These are phyloP conservation scores for Saksenaea vasiformis DNA, from an alignment of 371 early-diverging fungal species.

Conservation along the genomic window DNA sequence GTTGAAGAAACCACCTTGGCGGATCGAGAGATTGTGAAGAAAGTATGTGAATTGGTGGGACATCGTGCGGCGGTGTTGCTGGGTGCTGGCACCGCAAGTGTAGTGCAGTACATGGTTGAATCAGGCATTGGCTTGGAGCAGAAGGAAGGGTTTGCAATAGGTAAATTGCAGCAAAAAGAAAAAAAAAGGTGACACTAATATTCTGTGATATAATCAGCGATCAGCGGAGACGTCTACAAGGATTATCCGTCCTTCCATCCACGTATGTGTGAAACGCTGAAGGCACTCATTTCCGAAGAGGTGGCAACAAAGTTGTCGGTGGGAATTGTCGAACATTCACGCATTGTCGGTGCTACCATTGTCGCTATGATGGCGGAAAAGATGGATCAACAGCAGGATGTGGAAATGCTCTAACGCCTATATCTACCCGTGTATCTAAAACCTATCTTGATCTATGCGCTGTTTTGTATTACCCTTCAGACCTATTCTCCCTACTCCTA, in stretches of 20 bases:
- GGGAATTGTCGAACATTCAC: constrained; percentile 72
- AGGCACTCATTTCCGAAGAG: constrained; percentile 75
- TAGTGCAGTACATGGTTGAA: constrained; percentile 56
- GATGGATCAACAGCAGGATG: constrained; percentile 23
- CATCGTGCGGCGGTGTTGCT: constrained; percentile 68
- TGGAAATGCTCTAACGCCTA: constrained; percentile 17
- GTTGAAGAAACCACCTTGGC: constrained; percentile 50
- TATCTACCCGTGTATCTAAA: constrained; percentile 2
- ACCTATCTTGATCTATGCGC: not conserved
- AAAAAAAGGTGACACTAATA: not conserved
- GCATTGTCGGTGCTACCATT: constrained; percentile 83
- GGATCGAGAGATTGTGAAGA: constrained; percentile 69
- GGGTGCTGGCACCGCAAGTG: constrained; percentile 67
- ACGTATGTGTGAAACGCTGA: constrained; percentile 72
- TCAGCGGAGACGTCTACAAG: constrained; percentile 86
- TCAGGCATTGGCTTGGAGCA: constrained; percentile 39
- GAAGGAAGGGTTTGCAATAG: constrained; percentile 70
- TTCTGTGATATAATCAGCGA: constrained; percentile 25
- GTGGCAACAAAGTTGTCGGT: constrained; percentile 68
- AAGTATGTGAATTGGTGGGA: constrained; percentile 70
- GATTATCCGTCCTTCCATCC: constrained; percentile 85
- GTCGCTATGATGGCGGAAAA: constrained; percentile 79
- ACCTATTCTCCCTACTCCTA: not conserved
- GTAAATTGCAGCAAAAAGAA: constrained; percentile 36
- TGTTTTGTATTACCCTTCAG: not conserved